Percentiles rank a stretch among this genome's conserved stretches.
Evolutionary conservation across 1,284 basidiomycete genomes (phyloP).

Genomic region (Ustilago sp.): DNA sequence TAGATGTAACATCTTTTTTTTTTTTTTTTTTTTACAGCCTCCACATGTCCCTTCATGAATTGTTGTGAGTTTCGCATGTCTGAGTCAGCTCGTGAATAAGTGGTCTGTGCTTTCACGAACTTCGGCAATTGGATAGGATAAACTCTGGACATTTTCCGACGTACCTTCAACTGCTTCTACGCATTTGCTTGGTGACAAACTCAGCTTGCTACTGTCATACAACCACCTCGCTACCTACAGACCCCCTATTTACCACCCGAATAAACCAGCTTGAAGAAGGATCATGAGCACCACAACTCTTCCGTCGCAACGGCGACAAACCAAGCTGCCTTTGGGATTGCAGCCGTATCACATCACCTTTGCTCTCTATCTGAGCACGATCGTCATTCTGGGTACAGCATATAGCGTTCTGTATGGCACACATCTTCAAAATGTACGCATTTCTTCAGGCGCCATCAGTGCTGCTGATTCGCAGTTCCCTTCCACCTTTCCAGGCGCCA

Average conservation of each 20-base stretch:
- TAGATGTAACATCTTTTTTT: neutral
- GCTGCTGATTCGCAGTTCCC: slow-evolving; percentile 19
- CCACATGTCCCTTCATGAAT: neutral
- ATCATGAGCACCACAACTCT: slow-evolving; percentile 18
- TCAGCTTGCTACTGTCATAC: neutral
- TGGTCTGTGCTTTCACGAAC: too few relatives aligned
- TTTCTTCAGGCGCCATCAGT: slow-evolving; percentile 65
- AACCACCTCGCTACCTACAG: neutral
- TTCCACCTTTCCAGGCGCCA: slow-evolving; percentile 34
- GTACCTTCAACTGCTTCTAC: neutral
- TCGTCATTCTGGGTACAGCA: slow-evolving; percentile 73
- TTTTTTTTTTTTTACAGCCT: neutral
- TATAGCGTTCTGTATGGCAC: slow-evolving; percentile 75
- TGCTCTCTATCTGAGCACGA: slow-evolving; percentile 66
- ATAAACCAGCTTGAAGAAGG: neutral
- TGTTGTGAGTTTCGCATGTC: too few relatives aligned
- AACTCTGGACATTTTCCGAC: too few relatives aligned
- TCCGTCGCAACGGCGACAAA: slow-evolving; percentile 17
- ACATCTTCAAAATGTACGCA: slow-evolving; percentile 59
- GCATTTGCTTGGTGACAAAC: neutral
- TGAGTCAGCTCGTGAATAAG: too few relatives aligned
- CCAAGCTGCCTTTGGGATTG: slow-evolving; percentile 33
- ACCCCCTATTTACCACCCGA: too few relatives aligned
- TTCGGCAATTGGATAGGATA: too few relatives aligned
- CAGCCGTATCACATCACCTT: slow-evolving; percentile 50